Base-by-base conservation (phyloP, 2,329 filamentous ascomycete species). In the Fusarium sp. region DNA sequence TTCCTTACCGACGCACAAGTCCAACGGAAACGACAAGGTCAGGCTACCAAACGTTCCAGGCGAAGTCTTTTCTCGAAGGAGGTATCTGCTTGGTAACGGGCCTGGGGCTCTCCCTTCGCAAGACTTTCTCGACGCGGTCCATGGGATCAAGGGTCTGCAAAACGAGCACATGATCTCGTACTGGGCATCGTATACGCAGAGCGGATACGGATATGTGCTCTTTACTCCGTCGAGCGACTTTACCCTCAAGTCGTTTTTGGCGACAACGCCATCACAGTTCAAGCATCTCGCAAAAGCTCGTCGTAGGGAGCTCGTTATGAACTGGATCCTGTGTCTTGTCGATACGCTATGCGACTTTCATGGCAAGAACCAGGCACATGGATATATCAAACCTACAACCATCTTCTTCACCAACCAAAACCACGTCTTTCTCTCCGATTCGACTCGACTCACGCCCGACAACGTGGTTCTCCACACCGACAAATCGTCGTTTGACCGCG, bases 311-410 rank as follows among this genome's bases (percentile, higher is more conserved):
- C 80, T 91, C 17, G 76, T 93, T 7, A 82, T 93, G 75, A 90
- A 92, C 76, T 94, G 92, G 92, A 87, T 94, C 73, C 88, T 92
- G 73, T 94, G 92, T 75, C 83, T 94, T 6, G 84, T 86, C 40
- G 90, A 93, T 75, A 89, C 91, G 2, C 75, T 94, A 17, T 87
- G 89, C 54, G 91, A 87, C 65, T 80, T 94, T 4, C 92, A 94
- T 75, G 85, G 84, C 65, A 85, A 85, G 47, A 88, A 89, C 2
- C 84, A 88, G 24, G 86, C 87, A 4, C 91, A 94, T 71, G 86
- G 87, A 22, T 89, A 88, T 49, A 92, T 94, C 75, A 88, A 88
- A 64, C 92, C 91, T 2, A 91, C 90, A 0, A 91, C 90, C 11
- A 84, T 94, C 24, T 84, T 92, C 72, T 87, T 94, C 70, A 88